These are phyloP conservation scores for Trichoderma asperellum DNA, from an alignment of 2,329 filamentous ascomycete genomes.

Conservation along the genomic window DNA sequence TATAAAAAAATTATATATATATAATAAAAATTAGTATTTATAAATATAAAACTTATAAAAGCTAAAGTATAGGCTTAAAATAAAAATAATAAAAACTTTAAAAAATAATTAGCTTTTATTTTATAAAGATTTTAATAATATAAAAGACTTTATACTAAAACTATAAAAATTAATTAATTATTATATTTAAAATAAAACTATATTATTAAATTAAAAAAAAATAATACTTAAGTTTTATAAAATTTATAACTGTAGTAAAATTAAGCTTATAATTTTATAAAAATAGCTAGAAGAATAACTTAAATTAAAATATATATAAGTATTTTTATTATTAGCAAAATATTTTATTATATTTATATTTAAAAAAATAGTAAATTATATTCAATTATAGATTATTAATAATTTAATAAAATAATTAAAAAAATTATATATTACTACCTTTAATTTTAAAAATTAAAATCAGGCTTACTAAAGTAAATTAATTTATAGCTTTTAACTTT, in stretches of 20 bases:
- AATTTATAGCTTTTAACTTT: background rate
- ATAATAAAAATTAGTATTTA: too few relatives aligned
- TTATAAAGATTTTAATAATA: constrained; percentile 27
- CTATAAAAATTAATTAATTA: too few relatives aligned
- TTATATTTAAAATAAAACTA: too few relatives aligned
- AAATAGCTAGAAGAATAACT: too few relatives aligned
- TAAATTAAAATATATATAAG: background rate
- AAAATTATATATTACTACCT: background rate
- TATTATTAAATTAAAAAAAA: too few relatives aligned
- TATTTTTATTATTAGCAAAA: background rate
- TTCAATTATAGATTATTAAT: background rate
- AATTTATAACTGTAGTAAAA: too few relatives aligned
- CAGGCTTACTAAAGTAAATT: background rate
- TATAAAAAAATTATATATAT: too few relatives aligned
- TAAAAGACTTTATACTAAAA: too few relatives aligned
- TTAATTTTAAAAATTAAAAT: background rate
- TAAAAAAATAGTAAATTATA: constrained; percentile 1
- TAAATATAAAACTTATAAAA: background rate
- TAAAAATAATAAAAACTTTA: background rate
- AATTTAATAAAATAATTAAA: background rate
- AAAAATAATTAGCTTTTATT: background rate
- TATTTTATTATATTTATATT: constrained; percentile 4
- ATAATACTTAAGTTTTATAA: too few relatives aligned
- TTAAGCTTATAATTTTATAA: too few relatives aligned
- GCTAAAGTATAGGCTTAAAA: background rate